Conservation (phyloP, 805 yeast species). For the Nakazawaea populi region DNA sequence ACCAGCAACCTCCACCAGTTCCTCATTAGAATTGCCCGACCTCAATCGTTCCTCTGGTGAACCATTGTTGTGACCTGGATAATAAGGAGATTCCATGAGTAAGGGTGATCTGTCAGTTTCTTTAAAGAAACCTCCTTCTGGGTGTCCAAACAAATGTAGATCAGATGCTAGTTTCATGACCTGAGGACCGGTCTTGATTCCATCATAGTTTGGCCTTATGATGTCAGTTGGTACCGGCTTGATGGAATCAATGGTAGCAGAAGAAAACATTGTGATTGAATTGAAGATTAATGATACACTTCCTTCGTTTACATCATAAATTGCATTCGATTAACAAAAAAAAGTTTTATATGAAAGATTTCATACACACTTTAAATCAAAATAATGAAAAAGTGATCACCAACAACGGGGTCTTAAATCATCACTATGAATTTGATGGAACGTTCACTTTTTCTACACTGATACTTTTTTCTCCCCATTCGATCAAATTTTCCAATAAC, state of each 20-base stretch:
- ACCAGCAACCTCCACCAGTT: neutral
- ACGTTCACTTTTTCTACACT: constrained; percentile 44
- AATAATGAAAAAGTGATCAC: too few species aligned
- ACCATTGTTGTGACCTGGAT: constrained; percentile 23
- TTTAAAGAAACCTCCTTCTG: constrained; percentile 52
- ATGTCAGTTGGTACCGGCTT: constrained; percentile 14
- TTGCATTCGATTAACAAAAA: too few species aligned
- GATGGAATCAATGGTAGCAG: constrained; percentile 21
- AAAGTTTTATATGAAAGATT: too few species aligned
- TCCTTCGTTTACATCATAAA: neutral
- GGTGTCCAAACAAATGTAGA: constrained; percentile 35
- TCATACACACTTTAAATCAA: too few species aligned
- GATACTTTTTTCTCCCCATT: constrained; percentile 59
- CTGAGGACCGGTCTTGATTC: constrained; percentile 14
- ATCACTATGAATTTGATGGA: constrained; percentile 42
- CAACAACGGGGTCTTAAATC: neutral
- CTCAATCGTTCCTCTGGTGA: constrained; percentile 11
- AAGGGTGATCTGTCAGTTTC: constrained; percentile 51
- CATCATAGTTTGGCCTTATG: constrained; percentile 17
- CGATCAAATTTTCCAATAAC: constrained; percentile 43
- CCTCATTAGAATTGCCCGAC: constrained; percentile 9
- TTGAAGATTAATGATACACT: neutral
- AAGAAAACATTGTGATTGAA: constrained; percentile 5
- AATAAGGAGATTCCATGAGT: constrained; percentile 32
- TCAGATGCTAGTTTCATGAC: constrained; percentile 28